A percentile compares a stretch with the other conserved stretches of the same genome.
Evolutionary conservation across 148 eudicot species (phyloP).

Genomic region (Persicaria tinctoria): DNA sequence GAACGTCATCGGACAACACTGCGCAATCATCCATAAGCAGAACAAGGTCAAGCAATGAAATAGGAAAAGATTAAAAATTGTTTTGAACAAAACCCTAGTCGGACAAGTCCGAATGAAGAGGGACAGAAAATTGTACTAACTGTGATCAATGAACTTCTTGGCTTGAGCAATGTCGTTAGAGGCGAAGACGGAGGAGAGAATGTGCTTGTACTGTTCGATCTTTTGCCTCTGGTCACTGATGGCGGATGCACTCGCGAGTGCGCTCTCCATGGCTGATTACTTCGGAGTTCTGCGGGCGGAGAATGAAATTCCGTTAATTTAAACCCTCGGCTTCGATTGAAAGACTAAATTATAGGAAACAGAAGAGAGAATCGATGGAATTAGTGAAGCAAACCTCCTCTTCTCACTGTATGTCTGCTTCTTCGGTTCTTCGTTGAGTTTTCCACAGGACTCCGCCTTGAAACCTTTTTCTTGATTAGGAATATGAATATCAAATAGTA

Average conservation of each 20-base stretch:
- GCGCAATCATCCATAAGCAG: slow-evolving; percentile 12
- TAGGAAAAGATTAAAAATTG: not conserved
- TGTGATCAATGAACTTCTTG: slow-evolving; percentile 75
- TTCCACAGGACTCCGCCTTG: not conserved
- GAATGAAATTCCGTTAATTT: not conserved
- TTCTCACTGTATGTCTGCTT: not conserved
- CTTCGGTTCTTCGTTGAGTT: not conserved
- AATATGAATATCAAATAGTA: not conserved
- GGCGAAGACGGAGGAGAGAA: slow-evolving; percentile 58
- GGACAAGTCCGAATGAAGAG: not conserved
- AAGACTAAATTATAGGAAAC: not conserved
- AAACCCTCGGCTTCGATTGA: not conserved
- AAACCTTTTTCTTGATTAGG: not conserved
- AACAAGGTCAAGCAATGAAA: not conserved
- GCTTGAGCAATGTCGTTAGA: slow-evolving; percentile 63
- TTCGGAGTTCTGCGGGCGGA: slow-evolving; percentile 6
- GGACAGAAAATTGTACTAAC: slow-evolving; percentile 22
- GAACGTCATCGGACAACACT: slow-evolving; percentile 91
- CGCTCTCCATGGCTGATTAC: slow-evolving; percentile 55
- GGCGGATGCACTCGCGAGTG: slow-evolving; percentile 66
- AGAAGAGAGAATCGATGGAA: not conserved
- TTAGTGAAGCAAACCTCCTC: slow-evolving; percentile 1
- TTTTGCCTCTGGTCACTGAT: slow-evolving; percentile 85
- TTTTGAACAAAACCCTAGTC: not conserved
- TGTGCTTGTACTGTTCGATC: slow-evolving; percentile 86